Conservation (phyloP, 768 basidiomycete genomes). For the Auricularia sp. region DNA sequence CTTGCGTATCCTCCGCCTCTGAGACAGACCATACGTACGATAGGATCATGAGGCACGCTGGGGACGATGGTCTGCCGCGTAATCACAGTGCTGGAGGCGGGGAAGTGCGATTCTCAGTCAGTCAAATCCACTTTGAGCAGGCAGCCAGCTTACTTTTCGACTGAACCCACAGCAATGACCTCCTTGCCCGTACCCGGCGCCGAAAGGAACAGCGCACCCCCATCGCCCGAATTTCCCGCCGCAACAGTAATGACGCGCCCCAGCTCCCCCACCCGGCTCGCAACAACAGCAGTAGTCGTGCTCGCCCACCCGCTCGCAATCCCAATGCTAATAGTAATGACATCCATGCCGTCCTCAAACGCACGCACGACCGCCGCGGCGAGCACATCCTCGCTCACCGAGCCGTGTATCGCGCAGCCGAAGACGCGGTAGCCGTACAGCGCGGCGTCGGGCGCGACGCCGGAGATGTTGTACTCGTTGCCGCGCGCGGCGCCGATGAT, state of each 20-base stretch:
- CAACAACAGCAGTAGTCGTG: slow-evolving; percentile 19
- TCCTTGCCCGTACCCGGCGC: slow-evolving; percentile 19
- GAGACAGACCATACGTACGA: neutral
- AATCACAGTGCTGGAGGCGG: neutral
- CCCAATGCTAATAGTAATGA: slow-evolving; percentile 26
- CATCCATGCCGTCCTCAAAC: slow-evolving; percentile 12
- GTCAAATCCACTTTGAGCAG: neutral
- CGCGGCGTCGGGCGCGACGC: slow-evolving; percentile 54
- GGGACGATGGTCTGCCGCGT: neutral
- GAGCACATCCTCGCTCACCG: slow-evolving; percentile 14
- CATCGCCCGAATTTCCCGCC: slow-evolving; percentile 13
- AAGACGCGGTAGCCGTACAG: slow-evolving; percentile 49
- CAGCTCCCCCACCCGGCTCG: slow-evolving; percentile 17
- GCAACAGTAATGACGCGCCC: slow-evolving; percentile 22
- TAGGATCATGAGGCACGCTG: neutral
- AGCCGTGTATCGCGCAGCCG: slow-evolving; percentile 32
- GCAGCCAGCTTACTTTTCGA: neutral
- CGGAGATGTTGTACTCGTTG: slow-evolving; percentile 29
- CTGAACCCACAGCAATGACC: slow-evolving; percentile 19
- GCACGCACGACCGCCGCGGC: slow-evolving; percentile 7
- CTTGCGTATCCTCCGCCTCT: neutral
- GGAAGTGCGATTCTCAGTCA: neutral
- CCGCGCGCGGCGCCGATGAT: slow-evolving; percentile 19
- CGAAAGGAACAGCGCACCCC: slow-evolving; percentile 23
- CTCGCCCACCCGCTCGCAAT: slow-evolving; percentile 23